Percentiles rank a stretch among this genome's conserved stretches.
These are phyloP conservation scores for Russula vinacea DNA, from an alignment of 768 basidiomycete species.

Conservation along the genomic window DNA sequence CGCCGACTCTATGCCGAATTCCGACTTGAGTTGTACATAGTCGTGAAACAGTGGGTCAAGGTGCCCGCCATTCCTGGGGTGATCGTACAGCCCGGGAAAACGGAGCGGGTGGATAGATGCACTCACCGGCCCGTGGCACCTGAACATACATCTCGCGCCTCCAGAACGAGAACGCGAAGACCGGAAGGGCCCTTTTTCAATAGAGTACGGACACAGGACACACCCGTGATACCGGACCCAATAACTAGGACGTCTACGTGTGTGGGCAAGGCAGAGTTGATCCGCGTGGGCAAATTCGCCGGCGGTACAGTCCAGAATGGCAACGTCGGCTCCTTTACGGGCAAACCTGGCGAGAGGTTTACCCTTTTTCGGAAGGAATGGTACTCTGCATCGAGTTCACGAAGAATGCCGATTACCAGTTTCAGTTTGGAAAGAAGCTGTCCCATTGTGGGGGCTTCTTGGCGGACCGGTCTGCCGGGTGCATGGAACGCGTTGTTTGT, in stretches of 20 bases:
- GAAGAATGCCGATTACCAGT: neutral
- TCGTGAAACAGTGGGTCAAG: slow-evolving; percentile 62
- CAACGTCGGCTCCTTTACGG: slow-evolving; percentile 49
- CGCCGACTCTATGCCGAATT: slow-evolving; percentile 47
- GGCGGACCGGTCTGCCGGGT: neutral
- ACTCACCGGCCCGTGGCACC: slow-evolving; percentile 71
- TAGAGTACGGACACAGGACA: slow-evolving; percentile 54
- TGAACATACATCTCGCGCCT: slow-evolving; percentile 74
- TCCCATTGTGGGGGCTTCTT: slow-evolving; percentile 8
- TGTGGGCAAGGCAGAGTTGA: slow-evolving; percentile 37
- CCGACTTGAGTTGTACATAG: slow-evolving; percentile 47
- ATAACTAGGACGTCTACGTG: slow-evolving; percentile 69
- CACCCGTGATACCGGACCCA: slow-evolving; percentile 76
- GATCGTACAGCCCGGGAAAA: too few species aligned
- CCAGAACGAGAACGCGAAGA: slow-evolving; percentile 64
- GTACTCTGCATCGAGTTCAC: slow-evolving; percentile 18
- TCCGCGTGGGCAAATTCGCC: slow-evolving; percentile 42
- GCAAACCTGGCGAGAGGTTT: slow-evolving; percentile 50
- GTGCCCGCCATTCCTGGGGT: slow-evolving; percentile 65
- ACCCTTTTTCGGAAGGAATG: slow-evolving; percentile 34
- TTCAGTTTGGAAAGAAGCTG: slow-evolving; percentile 17
- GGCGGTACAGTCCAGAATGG: slow-evolving; percentile 65
- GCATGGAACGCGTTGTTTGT: slow-evolving; percentile 4
- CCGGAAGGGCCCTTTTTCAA: slow-evolving; percentile 39
- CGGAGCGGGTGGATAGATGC: neutral